Percentiles rank a stretch among this genome's conserved stretches.
Conservation (phyloP, 2,329 filamentous ascomycete species). For the Sporothrix humicola region DNA sequence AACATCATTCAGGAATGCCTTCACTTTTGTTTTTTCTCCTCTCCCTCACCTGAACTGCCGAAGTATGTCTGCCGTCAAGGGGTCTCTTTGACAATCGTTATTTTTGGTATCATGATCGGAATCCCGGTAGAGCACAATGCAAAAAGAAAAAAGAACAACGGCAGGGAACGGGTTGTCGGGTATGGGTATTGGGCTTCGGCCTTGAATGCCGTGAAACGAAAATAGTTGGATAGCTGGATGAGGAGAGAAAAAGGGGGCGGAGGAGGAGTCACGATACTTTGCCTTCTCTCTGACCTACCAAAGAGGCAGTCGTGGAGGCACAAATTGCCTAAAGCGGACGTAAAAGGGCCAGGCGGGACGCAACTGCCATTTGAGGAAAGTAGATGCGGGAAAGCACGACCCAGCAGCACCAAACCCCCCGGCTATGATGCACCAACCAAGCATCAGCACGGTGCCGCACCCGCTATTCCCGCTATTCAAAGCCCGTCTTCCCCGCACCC, state of each 20-base stretch:
- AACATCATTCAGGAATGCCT: background rate
- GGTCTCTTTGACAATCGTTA: slow-evolving; percentile 6
- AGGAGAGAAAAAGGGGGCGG: background rate
- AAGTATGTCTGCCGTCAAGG: slow-evolving; percentile 3
- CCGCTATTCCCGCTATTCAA: slow-evolving; percentile 3
- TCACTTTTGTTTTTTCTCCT: background rate
- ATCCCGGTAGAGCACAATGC: background rate
- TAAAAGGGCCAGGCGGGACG: slow-evolving; percentile 26
- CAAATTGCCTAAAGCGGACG: slow-evolving; percentile 23
- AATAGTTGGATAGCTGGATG: background rate
- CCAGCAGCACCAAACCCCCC: background rate
- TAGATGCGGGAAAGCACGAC: slow-evolving; percentile 29
- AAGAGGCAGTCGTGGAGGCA: slow-evolving; percentile 6
- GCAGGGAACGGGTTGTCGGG: background rate
- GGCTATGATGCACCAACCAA: background rate
- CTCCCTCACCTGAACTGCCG: slow-evolving; percentile 18
- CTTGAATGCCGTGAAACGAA: no score
- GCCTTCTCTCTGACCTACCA: background rate
- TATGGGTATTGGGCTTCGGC: background rate
- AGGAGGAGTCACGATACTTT: background rate
- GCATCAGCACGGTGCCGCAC: background rate
- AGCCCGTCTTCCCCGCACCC: background rate
- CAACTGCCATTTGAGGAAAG: slow-evolving; percentile 30
- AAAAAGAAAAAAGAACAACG: slow-evolving; percentile 2
- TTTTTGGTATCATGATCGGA: slow-evolving; percentile 14